Conservation (phyloP, 2,329 filamentous ascomycete genomes). For the Colletotrichum orbiculare region DNA sequence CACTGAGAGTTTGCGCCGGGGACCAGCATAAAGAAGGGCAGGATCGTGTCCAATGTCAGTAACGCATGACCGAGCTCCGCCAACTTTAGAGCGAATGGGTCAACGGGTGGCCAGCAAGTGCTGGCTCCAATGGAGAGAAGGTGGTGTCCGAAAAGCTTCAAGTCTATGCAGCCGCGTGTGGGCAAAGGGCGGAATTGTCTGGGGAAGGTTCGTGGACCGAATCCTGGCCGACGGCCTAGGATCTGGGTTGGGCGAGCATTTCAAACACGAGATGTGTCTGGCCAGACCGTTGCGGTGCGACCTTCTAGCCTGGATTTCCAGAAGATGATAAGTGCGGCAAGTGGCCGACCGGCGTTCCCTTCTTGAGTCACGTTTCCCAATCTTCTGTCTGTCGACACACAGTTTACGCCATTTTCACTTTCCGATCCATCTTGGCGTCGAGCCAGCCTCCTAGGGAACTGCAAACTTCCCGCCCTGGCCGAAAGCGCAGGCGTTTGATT, state of each 20-base stretch:
- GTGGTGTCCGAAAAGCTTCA: constrained; percentile 7
- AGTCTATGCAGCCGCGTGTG: background rate
- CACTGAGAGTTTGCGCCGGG: constrained; percentile 14
- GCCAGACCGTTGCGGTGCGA: background rate
- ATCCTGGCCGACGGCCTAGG: constrained; percentile 8
- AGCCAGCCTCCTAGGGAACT: no score
- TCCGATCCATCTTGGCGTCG: background rate
- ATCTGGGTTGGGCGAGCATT: constrained; percentile 20
- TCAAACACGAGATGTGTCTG: constrained; percentile 17
- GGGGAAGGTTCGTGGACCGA: constrained; percentile 9
- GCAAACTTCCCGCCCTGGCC: no score
- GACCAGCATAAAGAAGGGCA: constrained; percentile 24
- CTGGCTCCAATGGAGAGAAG: constrained; percentile 1
- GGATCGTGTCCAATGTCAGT: constrained; percentile 12
- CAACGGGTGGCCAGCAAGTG: constrained; percentile 23
- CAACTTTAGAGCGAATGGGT: background rate
- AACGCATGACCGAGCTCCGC: constrained; percentile 5
- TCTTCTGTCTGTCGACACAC: background rate
- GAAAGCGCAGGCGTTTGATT: no score
- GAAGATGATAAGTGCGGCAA: background rate
- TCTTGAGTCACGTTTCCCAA: no score
- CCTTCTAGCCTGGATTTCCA: constrained; percentile 1
- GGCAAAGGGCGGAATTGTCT: constrained; percentile 9
- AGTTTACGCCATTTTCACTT: background rate
- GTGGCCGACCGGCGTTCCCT: background rate